Evolutionary conservation across 768 basidiomycete genomes (phyloP).

Genomic region (Kwoniella dejecticola): DNA sequence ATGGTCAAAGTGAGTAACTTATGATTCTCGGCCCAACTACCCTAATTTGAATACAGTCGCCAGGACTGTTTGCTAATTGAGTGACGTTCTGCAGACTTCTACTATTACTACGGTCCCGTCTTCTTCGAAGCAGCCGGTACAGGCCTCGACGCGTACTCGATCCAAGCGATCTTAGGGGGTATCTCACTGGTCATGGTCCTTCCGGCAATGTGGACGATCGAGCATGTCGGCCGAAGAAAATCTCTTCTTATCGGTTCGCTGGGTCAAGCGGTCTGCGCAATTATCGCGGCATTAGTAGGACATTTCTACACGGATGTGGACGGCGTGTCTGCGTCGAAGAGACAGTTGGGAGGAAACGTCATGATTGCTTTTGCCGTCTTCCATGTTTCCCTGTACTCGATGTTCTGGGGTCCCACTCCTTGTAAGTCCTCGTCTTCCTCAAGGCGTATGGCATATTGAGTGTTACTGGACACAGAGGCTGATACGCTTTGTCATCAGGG

Average conservation of each 20-base stretch:
- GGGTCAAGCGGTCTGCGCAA: conserved; percentile 15
- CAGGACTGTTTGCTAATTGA: no score
- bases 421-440: conserved; percentile 20
- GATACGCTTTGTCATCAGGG: background rate
- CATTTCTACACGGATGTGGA: conserved; percentile 14
- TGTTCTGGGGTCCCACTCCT: conserved; percentile 28
- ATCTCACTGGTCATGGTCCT: conserved; percentile 73
- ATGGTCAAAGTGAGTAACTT: no score
- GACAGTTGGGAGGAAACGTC: conserved; percentile 9
- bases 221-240: conserved; percentile 74
- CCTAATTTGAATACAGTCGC: no score
- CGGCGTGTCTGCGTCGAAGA: background rate
- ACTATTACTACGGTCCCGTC: conserved; percentile 70
- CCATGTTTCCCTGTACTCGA: conserved; percentile 10
- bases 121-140: conserved; percentile 78
- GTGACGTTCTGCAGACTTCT: no score
- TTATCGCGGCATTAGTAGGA: conserved; percentile 16
- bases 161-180: conserved; percentile 63
- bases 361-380: conserved; percentile 12
- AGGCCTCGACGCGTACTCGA: conserved; percentile 65
- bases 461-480: background rate
- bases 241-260: conserved; percentile 3
- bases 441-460: background rate
- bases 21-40: no score
- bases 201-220: conserved; percentile 71